Base-by-base conservation (phyloP, 164 flowering plant genomes). In the Sextonia rubra region DNA sequence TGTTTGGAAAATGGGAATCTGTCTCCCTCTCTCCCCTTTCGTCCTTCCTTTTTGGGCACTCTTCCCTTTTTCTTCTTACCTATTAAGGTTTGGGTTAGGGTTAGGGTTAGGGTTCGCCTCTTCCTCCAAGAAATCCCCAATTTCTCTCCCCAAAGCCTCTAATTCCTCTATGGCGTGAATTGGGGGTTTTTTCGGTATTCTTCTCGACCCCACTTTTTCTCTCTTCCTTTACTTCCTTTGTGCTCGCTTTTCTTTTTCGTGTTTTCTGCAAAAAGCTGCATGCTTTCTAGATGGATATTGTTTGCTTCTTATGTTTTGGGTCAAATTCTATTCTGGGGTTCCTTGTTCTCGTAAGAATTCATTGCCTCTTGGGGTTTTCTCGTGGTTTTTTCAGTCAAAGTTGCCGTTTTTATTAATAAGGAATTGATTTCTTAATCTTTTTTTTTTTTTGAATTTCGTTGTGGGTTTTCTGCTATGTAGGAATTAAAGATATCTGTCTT, bases 41-140 rank as follows among this genome's bases (percentile, higher is more conserved):
- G 9, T 25, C 60, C 47, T 37, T 56, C 37, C 44, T 44, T 20
- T 15, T 17, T 56, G 24, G 26, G 23, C 25, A 11, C 32, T 5
- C 22, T 7, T 26, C 25, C 17, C 52, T 26, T 30, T 64, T 47
- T 25, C 8, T 9, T 23, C 58, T 25, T 14, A 18, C 68, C 44
- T 52, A n/a, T n/a, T n/a, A n/a, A n/a, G n/a, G n/a, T n/a, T n/a
- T n/a, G n/a, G n/a, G n/a, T n/a, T n/a, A n/a, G n/a, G n/a, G 3
- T 52, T 20, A 74, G 75, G 76, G 76, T 71, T 82, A 71, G 81
- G 82, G 81, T 76, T 82, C 32, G 68, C 69, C 29, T 63, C 26
- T 70, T 64, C 52, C 62, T 20, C 25, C 12, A 26, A 11, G 68
- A 20, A 70, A 58, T 26, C 65, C 64, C 72, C 25, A 20, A 24